A percentile compares a stretch with the other conserved stretches of the same genome.
Evolutionary conservation across 306 rosid genomes (phyloP).

Genomic region (Hippophae rhamnoides): DNA sequence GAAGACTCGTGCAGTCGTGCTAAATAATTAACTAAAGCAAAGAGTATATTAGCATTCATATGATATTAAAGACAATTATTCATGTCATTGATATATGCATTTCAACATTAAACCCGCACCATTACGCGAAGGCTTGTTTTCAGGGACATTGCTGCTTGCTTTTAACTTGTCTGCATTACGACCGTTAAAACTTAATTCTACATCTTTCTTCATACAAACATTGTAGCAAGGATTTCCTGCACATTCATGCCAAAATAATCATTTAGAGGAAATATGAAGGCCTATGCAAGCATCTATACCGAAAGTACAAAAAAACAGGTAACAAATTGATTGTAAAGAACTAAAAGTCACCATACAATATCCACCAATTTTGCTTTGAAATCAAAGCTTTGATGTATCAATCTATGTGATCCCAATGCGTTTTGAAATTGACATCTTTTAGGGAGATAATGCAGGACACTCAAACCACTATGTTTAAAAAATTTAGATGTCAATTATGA

Average conservation of each 20-base stretch:
- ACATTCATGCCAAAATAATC: conserved; percentile 23
- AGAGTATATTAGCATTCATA: too few species aligned
- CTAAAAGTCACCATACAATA: conserved; percentile 7
- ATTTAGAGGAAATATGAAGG: conserved; percentile 17
- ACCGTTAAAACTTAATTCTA: conserved; percentile 25
- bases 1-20: too few species aligned
- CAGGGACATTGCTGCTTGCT: conserved; percentile 23
- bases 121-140: conserved; percentile 46
- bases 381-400: not conserved
- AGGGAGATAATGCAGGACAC: not conserved
- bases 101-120: conserved; percentile 24
- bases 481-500: not conserved
- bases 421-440: too few species aligned
- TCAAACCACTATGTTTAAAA: not conserved
- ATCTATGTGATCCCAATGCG: too few species aligned
- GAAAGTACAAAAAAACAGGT: not conserved
- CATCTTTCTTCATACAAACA: conserved; percentile 27
- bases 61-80: too few species aligned
- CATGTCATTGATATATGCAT: too few species aligned
- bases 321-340: not conserved
- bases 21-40: too few species aligned
- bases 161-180: conserved; percentile 23
- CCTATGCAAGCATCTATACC: conserved; percentile 10
- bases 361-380: conserved; percentile 2
- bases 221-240: conserved; percentile 33